phyloP scores from a whole-genome alignment of 768 basidiomycete genomes.

The Russula sp. region DNA sequence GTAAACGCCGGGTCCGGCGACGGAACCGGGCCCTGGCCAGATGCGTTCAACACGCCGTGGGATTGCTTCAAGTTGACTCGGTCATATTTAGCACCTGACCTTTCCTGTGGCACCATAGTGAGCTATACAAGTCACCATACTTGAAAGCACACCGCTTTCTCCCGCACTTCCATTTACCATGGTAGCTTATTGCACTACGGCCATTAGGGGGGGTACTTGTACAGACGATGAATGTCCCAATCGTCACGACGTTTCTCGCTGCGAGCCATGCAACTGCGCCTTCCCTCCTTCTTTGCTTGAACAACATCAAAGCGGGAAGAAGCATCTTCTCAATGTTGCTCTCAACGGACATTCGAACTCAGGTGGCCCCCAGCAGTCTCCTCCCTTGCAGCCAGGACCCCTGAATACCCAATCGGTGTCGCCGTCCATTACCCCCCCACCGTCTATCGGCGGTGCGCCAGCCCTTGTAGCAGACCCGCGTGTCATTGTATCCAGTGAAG shows the following conservation, averaged over 20 bases:
- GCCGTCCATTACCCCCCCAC: not conserved
- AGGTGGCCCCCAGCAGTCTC: no score
- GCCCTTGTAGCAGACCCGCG: not conserved
- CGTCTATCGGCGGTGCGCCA: not conserved
- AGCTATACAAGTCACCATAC: no score
- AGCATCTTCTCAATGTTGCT: not conserved
- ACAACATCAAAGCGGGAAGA: slow-evolving; percentile 2
- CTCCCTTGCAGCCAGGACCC: not conserved
- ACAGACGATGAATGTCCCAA: slow-evolving; percentile 14
- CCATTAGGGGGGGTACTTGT: slow-evolving; percentile 22
- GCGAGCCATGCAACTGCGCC: slow-evolving; percentile 23
- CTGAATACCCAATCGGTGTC: not conserved
- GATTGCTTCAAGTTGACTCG: no score
- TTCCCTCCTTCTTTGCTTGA: not conserved
- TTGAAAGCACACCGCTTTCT: not conserved
- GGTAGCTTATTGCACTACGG: slow-evolving; percentile 6
- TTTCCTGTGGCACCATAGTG: no score
- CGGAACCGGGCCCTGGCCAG: no score
- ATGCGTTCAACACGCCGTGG: not conserved
- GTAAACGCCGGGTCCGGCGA: not conserved
- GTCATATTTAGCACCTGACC: no score
- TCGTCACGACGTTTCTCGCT: slow-evolving; percentile 25
- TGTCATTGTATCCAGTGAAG: slow-evolving; percentile 2
- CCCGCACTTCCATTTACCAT: slow-evolving; percentile 6
- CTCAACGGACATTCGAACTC: no score